Base-by-base conservation (phyloP, 768 basidiomycete species). In the Hypholoma sublateritium region DNA sequence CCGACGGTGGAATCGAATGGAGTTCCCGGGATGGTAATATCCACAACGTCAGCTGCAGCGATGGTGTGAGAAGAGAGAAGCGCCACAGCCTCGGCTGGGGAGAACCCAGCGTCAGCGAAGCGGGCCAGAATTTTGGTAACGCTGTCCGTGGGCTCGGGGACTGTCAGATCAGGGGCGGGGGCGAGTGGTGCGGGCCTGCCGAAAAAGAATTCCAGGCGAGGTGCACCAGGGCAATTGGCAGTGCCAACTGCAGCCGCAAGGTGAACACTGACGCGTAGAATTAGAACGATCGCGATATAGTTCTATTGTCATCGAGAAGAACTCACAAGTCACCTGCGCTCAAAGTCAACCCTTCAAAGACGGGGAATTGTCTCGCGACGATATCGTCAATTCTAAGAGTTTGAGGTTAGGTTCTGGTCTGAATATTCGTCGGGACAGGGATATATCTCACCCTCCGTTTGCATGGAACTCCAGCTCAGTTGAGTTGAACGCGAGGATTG, bases 1-100 rank as follows among this genome's bases (percentile, higher is more conserved):
- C 54, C 57, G 4, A 67, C 70, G 19, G 73, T 74, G 14, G 72
- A 70, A 57, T 76, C 74, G 60, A 76, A 75, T 1, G 74, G 70
- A 22, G 69, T 66, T 19, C 67, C 66, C 19, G 69, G 57, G 45
- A 60, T 58, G 22, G 61, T 62, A 12, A 39, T 34, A 58, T 71
- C 70, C 46, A 71, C 63, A n/a, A 62, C 53, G 51, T 68, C 64
- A 17, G 65, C 65, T 16, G 63, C 63, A 50, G 69, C 69, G 50
- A 68, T 51, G 41, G 59, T 63, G 57, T 68, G 68, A 9, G 62
- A 61, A 14, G 68, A 55, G 17, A 69, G 60, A 2, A 69, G 62
- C 19, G 63, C 61, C 16, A 69, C 58, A 17, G 64, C 63, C 35
- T 69, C 66, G 22, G 42, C 41, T 0, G 68, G 63, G 1, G 58